Evolutionary conservation across 225 moss, liverwort and hornwort species (phyloP).

Genomic region (Anthoceros angustus): DNA sequence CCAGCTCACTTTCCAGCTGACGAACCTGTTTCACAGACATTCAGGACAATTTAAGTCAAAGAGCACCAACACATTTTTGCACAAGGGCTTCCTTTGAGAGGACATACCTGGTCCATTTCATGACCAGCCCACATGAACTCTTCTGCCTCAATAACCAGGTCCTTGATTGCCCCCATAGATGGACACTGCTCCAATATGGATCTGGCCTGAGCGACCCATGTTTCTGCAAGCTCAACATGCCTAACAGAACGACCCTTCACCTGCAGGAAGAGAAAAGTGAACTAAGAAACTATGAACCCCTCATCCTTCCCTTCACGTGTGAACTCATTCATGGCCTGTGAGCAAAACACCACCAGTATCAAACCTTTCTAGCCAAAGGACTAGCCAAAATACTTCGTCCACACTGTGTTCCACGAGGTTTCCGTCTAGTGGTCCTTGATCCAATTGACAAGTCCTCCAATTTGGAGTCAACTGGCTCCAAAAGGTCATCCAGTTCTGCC

Average conservation of each 20-base stretch:
- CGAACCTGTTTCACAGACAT: constrained; percentile 27
- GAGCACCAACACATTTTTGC: not conserved
- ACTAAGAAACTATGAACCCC: not conserved
- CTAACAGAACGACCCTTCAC: constrained; percentile 50
- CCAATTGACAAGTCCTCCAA: constrained; percentile 62
- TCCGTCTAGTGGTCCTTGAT: constrained; percentile 54
- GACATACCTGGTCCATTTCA: constrained; percentile 77
- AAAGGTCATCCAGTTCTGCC: constrained; percentile 82
- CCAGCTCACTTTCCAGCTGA: constrained; percentile 47
- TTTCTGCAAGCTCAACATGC: constrained; percentile 60
- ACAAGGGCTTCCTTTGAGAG: not conserved
- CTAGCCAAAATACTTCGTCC: constrained; percentile 44
- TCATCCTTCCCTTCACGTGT: not conserved
- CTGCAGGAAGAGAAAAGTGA: constrained; percentile 18
- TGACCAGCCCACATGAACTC: constrained; percentile 93
- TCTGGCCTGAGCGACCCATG: constrained; percentile 59
- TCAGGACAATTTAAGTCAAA: not conserved
- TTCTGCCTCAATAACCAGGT: constrained; percentile 49
- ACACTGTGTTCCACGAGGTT: constrained; percentile 50
- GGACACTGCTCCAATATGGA: constrained; percentile 28
- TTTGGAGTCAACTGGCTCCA: constrained; percentile 48
- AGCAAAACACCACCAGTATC: constrained; percentile 12
- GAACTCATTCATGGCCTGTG: no score
- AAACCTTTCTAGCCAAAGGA: constrained; percentile 81
- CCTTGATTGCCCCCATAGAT: constrained; percentile 47